Evolutionary conservation across 768 basidiomycete genomes (phyloP).

Genomic region (Suillus paluster): DNA sequence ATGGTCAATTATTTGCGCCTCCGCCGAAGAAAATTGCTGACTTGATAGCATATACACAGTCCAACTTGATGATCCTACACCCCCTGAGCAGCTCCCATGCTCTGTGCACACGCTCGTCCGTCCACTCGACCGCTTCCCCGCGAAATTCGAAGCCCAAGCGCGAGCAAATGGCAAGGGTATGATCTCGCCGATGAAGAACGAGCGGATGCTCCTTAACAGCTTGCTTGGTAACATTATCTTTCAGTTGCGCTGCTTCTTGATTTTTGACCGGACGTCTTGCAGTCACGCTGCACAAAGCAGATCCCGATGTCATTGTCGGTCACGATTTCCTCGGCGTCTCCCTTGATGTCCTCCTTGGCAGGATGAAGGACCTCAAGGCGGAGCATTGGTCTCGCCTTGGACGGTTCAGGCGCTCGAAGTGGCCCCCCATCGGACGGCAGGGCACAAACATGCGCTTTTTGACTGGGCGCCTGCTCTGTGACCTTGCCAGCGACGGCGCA

Average conservation of each 20-base stretch:
- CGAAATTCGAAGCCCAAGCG: constrained; percentile 76
- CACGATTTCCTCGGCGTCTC: constrained; percentile 93
- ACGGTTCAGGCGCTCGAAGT: constrained; percentile 82
- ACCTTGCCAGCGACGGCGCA: constrained; percentile 92
- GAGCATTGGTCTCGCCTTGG: constrained; percentile 96
- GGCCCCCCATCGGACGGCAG: constrained; percentile 81
- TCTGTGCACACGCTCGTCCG: constrained; percentile 88
- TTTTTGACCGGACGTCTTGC: constrained; percentile 11
- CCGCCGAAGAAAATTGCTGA: constrained; percentile 1
- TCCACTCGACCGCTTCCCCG: constrained; percentile 85
- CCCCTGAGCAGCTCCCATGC: constrained; percentile 85
- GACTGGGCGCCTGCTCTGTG: constrained; percentile 86
- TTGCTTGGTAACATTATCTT: constrained; percentile 60
- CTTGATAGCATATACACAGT: constrained; percentile 48
- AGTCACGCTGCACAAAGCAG: constrained; percentile 82
- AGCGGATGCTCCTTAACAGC: constrained; percentile 83
- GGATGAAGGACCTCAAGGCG: constrained; percentile 88
- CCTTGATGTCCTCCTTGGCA: constrained; percentile 87
- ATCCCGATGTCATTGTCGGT: constrained; percentile 94
- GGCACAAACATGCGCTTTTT: constrained; percentile 85
- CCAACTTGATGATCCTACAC: constrained; percentile 88
- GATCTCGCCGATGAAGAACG: constrained; percentile 78
- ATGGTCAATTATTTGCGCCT: constrained; percentile 46
- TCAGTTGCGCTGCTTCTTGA: background rate
- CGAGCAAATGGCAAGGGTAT: constrained; percentile 64